phyloP scores from a whole-genome alignment of 768 basidiomycete species.

The Auricularia cornea region DNA sequence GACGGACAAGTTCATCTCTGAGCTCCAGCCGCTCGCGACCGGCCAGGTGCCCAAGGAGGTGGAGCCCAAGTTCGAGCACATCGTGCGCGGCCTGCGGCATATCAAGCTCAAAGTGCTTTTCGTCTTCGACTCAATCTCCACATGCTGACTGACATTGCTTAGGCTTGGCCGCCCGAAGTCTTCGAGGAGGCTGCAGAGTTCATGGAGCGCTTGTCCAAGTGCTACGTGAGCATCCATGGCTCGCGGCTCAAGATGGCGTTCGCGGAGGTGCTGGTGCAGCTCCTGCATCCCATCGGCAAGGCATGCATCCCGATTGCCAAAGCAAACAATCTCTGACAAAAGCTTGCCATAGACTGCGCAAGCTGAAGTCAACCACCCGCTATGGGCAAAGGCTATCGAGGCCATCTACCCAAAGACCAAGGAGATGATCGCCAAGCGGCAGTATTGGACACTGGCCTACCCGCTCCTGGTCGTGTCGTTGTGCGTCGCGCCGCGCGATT shows the following conservation, averaged over 20 bases:
- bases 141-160: neutral
- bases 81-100: constrained; percentile 72
- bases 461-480: constrained; percentile 75
- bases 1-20: constrained; percentile 82
- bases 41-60: constrained; percentile 72
- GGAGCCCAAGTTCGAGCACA: constrained; percentile 75
- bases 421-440: constrained; percentile 64
- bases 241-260: constrained; percentile 74
- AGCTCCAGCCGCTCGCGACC: constrained; percentile 64
- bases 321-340: constrained; percentile 5
- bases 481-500: constrained; percentile 80
- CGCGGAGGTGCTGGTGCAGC: constrained; percentile 66
- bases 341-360: constrained; percentile 69
- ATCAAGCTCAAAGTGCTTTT: constrained; percentile 67
- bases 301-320: constrained; percentile 27
- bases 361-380: constrained; percentile 91
- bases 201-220: constrained; percentile 71
- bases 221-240: constrained; percentile 79
- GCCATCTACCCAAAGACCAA: constrained; percentile 71
- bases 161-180: constrained; percentile 91
- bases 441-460: constrained; percentile 86
- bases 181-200: constrained; percentile 94
- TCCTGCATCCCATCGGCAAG: constrained; percentile 86
- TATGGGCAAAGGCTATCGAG: constrained; percentile 90
- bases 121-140: neutral